Base-by-base conservation (phyloP, 1,284 basidiomycete species). In the Agroathelia rolfsii region DNA sequence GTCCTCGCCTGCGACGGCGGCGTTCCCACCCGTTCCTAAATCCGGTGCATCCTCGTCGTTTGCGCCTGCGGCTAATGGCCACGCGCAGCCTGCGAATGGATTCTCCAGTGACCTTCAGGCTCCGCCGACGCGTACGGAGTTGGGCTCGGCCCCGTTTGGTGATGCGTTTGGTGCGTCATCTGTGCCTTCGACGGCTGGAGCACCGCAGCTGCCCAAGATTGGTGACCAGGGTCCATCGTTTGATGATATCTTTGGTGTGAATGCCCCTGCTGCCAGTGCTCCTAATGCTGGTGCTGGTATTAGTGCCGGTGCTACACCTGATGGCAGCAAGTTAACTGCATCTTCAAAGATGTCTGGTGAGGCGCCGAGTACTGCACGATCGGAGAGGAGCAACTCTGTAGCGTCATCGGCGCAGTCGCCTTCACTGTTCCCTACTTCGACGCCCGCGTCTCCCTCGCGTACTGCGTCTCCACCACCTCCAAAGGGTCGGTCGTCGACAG, bases 221-320 rank as follows among this genome's bases (percentile, higher is more conserved):
- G 44, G 35, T 6, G 8, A 40, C 2, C 43, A 44, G 16, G 49
- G 51, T 7, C 58, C 72, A 20, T 66, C 68, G 2, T 76, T 77
- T 35, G 72, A 75, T 43, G 70, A 76, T 42, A 66, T 68, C 2
- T 81, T 81, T 39, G 62, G 69, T 17, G 65, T 58, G 27, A 28
- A 52, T 24, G 41, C 46, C 15, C 45, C 51, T 29, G 34, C 40
- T 38, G 36, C 41, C 30, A 23, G 43, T 22, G 27, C 31, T 31
- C 44, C 24, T 45, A 47, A 35, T 37, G 46, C 23, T 54, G 38
- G n/a, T n/a, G n/a, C n/a, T n/a, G n/a, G n/a, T n/a, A n/a, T n/a
- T n/a, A n/a, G n/a, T n/a, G n/a, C n/a, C n/a, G n/a, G n/a, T 23
- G 35, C 35, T 12, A 41, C 21, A 24, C 28, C 38, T n/a, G n/a